phyloP scores from a whole-genome alignment of 2,329 filamentous ascomycete genomes.

The Phyllosticta ampelicida region DNA sequence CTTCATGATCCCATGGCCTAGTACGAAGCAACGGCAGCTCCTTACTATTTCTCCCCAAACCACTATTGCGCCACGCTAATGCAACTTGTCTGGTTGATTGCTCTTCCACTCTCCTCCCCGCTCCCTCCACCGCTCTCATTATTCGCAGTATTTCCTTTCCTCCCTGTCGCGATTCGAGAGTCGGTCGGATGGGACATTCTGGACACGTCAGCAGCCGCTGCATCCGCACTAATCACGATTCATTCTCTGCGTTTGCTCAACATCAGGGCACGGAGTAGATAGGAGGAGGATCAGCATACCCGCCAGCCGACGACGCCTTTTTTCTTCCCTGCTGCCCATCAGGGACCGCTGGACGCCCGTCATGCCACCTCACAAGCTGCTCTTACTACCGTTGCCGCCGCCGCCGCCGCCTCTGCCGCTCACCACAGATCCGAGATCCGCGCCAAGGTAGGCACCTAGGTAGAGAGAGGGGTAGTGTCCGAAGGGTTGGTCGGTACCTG shows the following conservation, averaged over 20 bases:
- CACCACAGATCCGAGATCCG: background rate
- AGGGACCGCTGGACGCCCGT: too few relatives aligned
- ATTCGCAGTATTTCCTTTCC: background rate
- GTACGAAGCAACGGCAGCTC: background rate
- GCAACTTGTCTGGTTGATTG: background rate
- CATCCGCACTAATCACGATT: background rate
- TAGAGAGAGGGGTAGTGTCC: background rate
- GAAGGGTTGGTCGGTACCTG: background rate
- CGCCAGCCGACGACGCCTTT: background rate
- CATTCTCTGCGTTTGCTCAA: background rate
- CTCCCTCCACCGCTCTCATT: background rate
- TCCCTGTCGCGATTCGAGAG: background rate
- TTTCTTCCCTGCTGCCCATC: background rate
- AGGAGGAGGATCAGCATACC: background rate
- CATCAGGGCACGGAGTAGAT: background rate
- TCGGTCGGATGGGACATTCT: background rate
- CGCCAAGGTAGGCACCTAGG: too few relatives aligned
- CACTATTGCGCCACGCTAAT: background rate
- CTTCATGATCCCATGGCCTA: background rate
- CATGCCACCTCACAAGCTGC: background rate
- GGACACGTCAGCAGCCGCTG: background rate
- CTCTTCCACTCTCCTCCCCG: background rate
- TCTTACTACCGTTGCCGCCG: too few relatives aligned
- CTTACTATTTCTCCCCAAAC: background rate
- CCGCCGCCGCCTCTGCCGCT: too few relatives aligned